Evolutionary conservation across 805 yeast genomes (phyloP), one percentile per base, ranked within the genome.

Genomic region (Alloascoidea hylecoeti): DNA sequence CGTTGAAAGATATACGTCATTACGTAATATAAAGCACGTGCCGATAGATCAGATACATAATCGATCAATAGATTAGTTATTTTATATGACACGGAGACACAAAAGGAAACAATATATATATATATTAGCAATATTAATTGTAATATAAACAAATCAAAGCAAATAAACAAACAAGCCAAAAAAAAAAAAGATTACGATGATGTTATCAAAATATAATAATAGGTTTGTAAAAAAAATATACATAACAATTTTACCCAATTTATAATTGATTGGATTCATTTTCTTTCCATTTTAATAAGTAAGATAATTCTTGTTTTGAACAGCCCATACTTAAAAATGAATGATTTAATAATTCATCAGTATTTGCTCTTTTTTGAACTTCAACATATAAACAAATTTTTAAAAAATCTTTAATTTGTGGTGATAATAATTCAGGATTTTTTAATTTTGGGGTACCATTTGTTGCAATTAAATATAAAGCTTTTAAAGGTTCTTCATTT

Each of bases 371-470:
- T 45, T 74, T 72, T 18, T 81, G 85, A 17, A 86, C 78, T 47
- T 82, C 81, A 18, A 88, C 96, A 46, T 78, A 82, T 44, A 89
- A 64, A 53, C 92, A 79, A 68, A 78, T 69, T 27, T 75, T 70
- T 50, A 92, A 66, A 51, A 92, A 92, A 37, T 66, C 60, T 47
- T 76, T 72, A 52, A 92, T 63, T 15, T 66, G 69, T 36, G 68
- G 60, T 44, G 88, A 75, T 38, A 92, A 61, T 4, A 76, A 72
- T 41, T 82, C 95, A 2, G 95, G 92, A 50, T 86, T 84, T 57
- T 88, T 86, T 53, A 92, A 65, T 47, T 78, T 77, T 16, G 99
- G 99, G 0, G 97, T 92, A 38, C 98, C 98, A 50, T 85, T 89
- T 0, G 96, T 85, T 3, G 95, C 95, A 65, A 92, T 92, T 56